Percentiles rank a stretch among this genome's conserved stretches.
phyloP scores from a whole-genome alignment of 2,329 filamentous ascomycete species.

The Geosmithia putterillii region DNA sequence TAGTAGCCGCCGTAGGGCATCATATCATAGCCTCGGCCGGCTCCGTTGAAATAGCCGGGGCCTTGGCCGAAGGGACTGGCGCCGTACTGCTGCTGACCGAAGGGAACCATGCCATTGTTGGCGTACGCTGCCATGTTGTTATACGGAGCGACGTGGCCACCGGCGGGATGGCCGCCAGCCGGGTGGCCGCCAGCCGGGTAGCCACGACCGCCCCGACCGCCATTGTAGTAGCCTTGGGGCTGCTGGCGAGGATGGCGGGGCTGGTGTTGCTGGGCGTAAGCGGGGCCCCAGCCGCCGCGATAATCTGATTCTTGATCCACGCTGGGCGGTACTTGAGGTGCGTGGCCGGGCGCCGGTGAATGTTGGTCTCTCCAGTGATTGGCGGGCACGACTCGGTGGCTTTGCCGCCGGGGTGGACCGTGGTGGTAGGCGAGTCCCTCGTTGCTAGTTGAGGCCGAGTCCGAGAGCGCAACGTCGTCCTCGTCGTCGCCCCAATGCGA shows the following conservation, averaged over 20 bases:
- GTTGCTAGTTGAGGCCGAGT: constrained; percentile 39
- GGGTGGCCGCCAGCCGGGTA: constrained; percentile 13
- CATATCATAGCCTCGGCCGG: constrained; percentile 32
- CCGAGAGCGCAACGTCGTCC: constrained; percentile 42
- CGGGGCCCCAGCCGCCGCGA: not conserved
- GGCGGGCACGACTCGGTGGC: constrained; percentile 1
- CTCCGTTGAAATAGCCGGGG: constrained; percentile 26
- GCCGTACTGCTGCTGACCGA: constrained; percentile 6
- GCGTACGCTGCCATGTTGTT: not conserved
- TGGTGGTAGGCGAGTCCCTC: constrained; percentile 5
- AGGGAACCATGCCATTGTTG: constrained; percentile 1
- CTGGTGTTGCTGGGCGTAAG: not conserved
- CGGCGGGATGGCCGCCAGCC: constrained; percentile 5
- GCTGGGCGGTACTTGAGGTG: constrained; percentile 39
- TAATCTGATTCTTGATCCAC: constrained; percentile 28
- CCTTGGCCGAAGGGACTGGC: constrained; percentile 30
- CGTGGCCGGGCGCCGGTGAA: constrained; percentile 19
- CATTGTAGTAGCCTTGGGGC: not conserved
- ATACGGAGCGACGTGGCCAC: constrained; percentile 31
- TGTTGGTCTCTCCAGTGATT: not conserved
- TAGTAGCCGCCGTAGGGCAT: constrained; percentile 29
- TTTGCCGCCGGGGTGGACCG: not conserved
- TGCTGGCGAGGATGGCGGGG: constrained; percentile 1
- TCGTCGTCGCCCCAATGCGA: constrained; percentile 23
- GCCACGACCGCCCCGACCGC: not conserved